Evolutionary conservation across 495 filamentous ascomycete genomes (phyloP), one percentile per base, ranked within the genome.

Genomic region (Evernia prunastri): DNA sequence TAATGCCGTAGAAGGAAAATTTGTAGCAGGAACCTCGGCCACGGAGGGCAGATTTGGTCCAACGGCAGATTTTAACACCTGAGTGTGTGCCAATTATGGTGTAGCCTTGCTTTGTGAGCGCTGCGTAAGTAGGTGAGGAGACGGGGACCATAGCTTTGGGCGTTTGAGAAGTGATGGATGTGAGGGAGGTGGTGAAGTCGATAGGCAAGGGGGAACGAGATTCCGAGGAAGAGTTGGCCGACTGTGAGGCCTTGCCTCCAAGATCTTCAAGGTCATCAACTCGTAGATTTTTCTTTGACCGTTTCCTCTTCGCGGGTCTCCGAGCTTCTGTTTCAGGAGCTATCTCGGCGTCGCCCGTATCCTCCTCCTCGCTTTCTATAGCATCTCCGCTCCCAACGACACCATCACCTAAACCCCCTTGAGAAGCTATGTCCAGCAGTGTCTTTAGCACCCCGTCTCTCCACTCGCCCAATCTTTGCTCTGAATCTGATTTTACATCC

Each of bases 41-140:
- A 58, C 93, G 90, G n/a, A 97, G 87, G 6, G 93, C 93, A 9
- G 92, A 96, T 76, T 97, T 97, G 13, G 93, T 97, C 93, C 93
- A 97, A 31, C 93, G 89, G 72, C 93, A 97, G 68, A 96, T 96
- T 76, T 97, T 97, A 62, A 97, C 93, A 31, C 93, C 93, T 12
- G 90, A 95, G 76, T 97, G 93, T 0, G 91, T 92, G 57, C 93
- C 93, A 57, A 97, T 87, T 62, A 97, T 97, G 0, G 88, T 84
- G 73, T 97, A 97, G 23, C 93, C 93, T 80, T 97, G 93, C 72
- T 97, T 97, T 4, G 93, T 97, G 51, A 97, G 81, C 57, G 93
- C 79, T 13, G 84, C 78, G 69, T 96, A 88, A 0, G 93, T 97
- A 3, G 94, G 92, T 9, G 92, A 96, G 49, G 82, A 85, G 66